A percentile compares a stretch with the other conserved stretches of the same genome.
These are phyloP conservation scores for Casuarina glauca DNA, from an alignment of 306 rosid species.

Conservation along the genomic window DNA sequence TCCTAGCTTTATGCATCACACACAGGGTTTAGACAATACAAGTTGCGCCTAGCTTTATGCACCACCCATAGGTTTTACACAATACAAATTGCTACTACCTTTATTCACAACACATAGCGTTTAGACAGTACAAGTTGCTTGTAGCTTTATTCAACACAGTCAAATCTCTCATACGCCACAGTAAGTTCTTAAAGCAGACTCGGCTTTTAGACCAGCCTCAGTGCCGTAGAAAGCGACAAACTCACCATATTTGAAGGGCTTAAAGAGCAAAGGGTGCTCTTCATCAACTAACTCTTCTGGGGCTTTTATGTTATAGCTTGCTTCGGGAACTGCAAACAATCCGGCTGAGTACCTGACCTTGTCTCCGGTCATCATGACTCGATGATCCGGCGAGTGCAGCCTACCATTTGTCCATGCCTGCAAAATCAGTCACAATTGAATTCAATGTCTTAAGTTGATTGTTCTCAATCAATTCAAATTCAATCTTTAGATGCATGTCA, in stretches of 20 bases:
- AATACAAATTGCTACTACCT: too few relatives aligned
- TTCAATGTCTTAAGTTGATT: not conserved
- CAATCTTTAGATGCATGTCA: not conserved
- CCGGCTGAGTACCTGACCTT: slow-evolving; percentile 63
- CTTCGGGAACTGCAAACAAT: slow-evolving; percentile 59
- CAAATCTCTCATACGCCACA: slow-evolving; percentile 49
- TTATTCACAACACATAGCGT: too few relatives aligned
- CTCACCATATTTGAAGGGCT: slow-evolving; percentile 56
- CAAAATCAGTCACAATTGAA: slow-evolving; percentile 15
- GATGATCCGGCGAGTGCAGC: slow-evolving; percentile 55
- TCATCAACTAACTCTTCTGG: slow-evolving; percentile 71
- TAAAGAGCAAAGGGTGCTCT: slow-evolving; percentile 61
- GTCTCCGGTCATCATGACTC: slow-evolving; percentile 71
- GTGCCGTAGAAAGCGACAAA: slow-evolving; percentile 47
- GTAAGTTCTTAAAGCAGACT: slow-evolving; percentile 42
- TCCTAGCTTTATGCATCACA: too few relatives aligned
- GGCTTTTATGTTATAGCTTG: slow-evolving; percentile 47
- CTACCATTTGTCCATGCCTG: slow-evolving; percentile 85
- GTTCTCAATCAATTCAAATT: not conserved
- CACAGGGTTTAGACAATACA: too few relatives aligned
- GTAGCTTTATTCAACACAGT: not conserved
- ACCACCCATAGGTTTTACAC: too few relatives aligned
- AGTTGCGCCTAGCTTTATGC: too few relatives aligned
- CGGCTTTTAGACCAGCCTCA: slow-evolving; percentile 44
- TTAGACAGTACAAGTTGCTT: not conserved